Evolutionary conservation across 1,284 basidiomycete species (phyloP).

Genomic region (Cystobasidiaceae sp.): DNA sequence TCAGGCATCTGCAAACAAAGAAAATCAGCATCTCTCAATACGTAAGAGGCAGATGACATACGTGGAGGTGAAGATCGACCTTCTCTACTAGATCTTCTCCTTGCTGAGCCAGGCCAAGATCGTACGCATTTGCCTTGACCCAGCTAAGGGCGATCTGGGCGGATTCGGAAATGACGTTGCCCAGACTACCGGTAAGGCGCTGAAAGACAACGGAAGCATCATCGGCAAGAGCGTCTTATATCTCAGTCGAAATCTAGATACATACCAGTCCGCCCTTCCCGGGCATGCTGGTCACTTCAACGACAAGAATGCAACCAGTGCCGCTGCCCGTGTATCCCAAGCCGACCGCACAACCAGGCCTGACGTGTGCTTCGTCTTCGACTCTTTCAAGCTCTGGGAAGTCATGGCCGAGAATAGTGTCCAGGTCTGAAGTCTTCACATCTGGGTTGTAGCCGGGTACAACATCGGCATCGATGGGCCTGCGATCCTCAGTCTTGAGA

Average conservation of each 20-base stretch:
- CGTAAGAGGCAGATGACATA: slow-evolving; percentile 45
- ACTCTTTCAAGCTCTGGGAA: slow-evolving; percentile 74
- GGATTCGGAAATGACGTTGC: slow-evolving; percentile 79
- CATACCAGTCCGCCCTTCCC: slow-evolving; percentile 65
- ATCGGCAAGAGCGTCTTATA: neutral
- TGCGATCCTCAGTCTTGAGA: slow-evolving; percentile 30
- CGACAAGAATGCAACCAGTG: slow-evolving; percentile 75
- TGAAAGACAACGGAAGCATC: neutral
- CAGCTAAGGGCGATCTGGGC: slow-evolving; percentile 69
- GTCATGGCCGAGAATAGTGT: slow-evolving; percentile 73
- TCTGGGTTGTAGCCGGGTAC: slow-evolving; percentile 56
- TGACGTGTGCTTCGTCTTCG: slow-evolving; percentile 56
- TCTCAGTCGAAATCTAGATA: slow-evolving; percentile 62
- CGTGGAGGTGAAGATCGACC: slow-evolving; percentile 75
- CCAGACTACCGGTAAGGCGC: slow-evolving; percentile 26
- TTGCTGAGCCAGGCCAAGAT: slow-evolving; percentile 66
- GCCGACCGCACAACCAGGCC: slow-evolving; percentile 61
- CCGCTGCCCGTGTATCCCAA: slow-evolving; percentile 82
- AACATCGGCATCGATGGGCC: slow-evolving; percentile 32
- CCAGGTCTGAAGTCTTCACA: slow-evolving; percentile 69
- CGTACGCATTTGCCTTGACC: slow-evolving; percentile 69
- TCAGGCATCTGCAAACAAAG: slow-evolving; percentile 40
- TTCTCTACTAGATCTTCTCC: slow-evolving; percentile 67
- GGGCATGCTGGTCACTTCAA: slow-evolving; percentile 69
- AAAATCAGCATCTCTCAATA: neutral